A percentile compares a stretch with the other conserved stretches of the same genome.
Conservation (phyloP, 768 basidiomycete genomes). For the Dacryopinax primogenitus region DNA sequence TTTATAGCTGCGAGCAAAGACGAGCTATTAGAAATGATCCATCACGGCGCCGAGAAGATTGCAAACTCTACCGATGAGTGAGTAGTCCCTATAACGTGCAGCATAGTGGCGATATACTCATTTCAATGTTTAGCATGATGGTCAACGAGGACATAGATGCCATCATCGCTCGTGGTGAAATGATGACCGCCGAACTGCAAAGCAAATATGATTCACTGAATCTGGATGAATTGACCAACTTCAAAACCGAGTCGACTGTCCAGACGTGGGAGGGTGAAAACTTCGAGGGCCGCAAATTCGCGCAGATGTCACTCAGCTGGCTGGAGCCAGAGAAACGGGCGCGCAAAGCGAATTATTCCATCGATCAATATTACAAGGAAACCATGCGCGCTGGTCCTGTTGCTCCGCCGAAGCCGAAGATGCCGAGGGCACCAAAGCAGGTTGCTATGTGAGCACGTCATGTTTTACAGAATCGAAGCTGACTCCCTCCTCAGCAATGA, state of each 20-base stretch:
- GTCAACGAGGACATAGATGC: slow-evolving; percentile 87
- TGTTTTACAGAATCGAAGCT: slow-evolving; percentile 10
- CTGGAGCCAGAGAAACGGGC: slow-evolving; percentile 85
- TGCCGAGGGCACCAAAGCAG: slow-evolving; percentile 80
- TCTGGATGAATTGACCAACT: slow-evolving; percentile 90
- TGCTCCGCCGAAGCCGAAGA: slow-evolving; percentile 65
- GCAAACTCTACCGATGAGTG: slow-evolving; percentile 69
- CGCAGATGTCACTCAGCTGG: slow-evolving; percentile 59
- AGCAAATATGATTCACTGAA: slow-evolving; percentile 87
- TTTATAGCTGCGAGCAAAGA: slow-evolving; percentile 79
- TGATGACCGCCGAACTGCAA: slow-evolving; percentile 74
- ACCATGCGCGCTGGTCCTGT: slow-evolving; percentile 64
- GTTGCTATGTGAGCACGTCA: slow-evolving; percentile 50
- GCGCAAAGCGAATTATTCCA: slow-evolving; percentile 85
- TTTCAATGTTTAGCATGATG: slow-evolving; percentile 37
- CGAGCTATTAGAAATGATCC: slow-evolving; percentile 94
- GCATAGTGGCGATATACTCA: not conserved
- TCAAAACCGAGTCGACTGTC: slow-evolving; percentile 77
- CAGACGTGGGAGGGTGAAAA: slow-evolving; percentile 96
- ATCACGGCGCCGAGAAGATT: slow-evolving; percentile 93
- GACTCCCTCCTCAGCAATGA: slow-evolving; percentile 49
- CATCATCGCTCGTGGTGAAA: slow-evolving; percentile 84
- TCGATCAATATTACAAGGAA: slow-evolving; percentile 92
- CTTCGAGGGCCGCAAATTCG: slow-evolving; percentile 59
- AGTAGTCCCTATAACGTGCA: slow-evolving; percentile 22